These are phyloP conservation scores for Tolypocladium ophioglossoides DNA, from an alignment of 2,329 filamentous ascomycete genomes.

Conservation along the genomic window DNA sequence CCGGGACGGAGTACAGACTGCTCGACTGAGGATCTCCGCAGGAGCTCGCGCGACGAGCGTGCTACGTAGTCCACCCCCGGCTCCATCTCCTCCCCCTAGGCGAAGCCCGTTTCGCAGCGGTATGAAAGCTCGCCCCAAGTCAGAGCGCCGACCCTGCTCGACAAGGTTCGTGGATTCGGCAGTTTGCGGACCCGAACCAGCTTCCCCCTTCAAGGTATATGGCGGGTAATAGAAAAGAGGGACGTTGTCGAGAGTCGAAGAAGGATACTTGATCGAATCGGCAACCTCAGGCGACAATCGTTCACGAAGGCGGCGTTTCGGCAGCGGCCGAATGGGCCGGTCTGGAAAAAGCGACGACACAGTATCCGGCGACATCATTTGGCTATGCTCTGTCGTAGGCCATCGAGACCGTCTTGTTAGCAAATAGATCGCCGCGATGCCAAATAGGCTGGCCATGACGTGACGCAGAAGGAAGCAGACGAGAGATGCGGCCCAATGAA, in stretches of 20 bases:
- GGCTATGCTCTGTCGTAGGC: constrained; percentile 28
- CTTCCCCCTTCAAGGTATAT: constrained; percentile 43
- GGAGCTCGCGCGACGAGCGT: constrained; percentile 33
- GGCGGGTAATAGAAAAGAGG: constrained; percentile 58
- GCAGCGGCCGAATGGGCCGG: constrained; percentile 84
- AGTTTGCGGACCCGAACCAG: constrained; percentile 6
- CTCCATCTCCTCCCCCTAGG: constrained; percentile 51
- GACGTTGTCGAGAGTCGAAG: constrained; percentile 57
- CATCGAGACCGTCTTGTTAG: constrained; percentile 15
- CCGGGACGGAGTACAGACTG: constrained; percentile 31
- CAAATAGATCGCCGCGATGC: constrained; percentile 11
- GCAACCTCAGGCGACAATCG: constrained; percentile 78
- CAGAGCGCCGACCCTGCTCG: constrained; percentile 12
- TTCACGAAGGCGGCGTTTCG: constrained; percentile 79
- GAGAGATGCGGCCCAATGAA: constrained; percentile 1
- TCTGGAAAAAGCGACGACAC: constrained; percentile 75
- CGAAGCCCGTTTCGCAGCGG: constrained; percentile 27
- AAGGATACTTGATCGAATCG: constrained; percentile 72
- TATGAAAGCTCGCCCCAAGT: constrained; percentile 13
- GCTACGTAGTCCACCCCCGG: constrained; percentile 31
- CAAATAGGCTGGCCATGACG: constrained; percentile 6
- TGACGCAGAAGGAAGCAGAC: constrained; percentile 3
- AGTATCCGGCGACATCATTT: constrained; percentile 60
- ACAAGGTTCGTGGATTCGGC: constrained; percentile 10
- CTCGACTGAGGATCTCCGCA: constrained; percentile 33